Base-by-base conservation (phyloP, 192 early-diverging fungal species). In the Podila verticillata region DNA sequence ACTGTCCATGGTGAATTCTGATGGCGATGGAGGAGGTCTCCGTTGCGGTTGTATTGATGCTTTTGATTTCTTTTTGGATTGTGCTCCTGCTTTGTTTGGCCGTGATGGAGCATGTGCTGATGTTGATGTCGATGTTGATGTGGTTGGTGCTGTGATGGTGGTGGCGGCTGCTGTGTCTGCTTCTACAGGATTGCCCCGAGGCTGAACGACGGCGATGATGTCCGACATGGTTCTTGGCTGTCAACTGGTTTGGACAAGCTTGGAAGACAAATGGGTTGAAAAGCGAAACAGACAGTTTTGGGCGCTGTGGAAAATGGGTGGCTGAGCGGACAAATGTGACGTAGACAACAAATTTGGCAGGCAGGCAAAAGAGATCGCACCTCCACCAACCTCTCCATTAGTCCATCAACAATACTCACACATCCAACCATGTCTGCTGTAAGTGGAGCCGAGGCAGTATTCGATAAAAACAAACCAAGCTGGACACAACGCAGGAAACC, bases 1-100 rank as follows among this genome's bases (percentile, higher is more conserved):
- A n/a, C 61, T 30, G 49, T 80, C 77, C 69, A 80, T 72, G 48
- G 31, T 13, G 32, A 63, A 63, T 57, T 34, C 61, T 20, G 68
- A 34, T 30, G 30, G 34, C 9, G 51, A 54, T 54, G 51, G 24
- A 54, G 51, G 51, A 22, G 51, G 20, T 26, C 7, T 26, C 51
- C 51, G 51, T 54, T 51, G 49, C 4, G 20, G 51, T 1, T 54
- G 51, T 54, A n/a, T 26, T 54, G 51, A 54, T 26, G 20, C 1
- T 26, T 54, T 54, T 54, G 51, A n/a, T 12, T 54, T 54, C 51
- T 12, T n/a, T 54, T 54, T 54, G 51, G 51, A 24, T 24, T n/a
- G 20, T 24, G 51, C 20, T 54, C 51, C 48, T 51, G 48, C 6
- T 51, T 44, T 44, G 39, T n/a, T n/a, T 4, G 22, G 22, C 2